Evolutionary conservation across 2,329 filamentous ascomycete species (phyloP).

Genomic region (Rhynchosporium agropyri): DNA sequence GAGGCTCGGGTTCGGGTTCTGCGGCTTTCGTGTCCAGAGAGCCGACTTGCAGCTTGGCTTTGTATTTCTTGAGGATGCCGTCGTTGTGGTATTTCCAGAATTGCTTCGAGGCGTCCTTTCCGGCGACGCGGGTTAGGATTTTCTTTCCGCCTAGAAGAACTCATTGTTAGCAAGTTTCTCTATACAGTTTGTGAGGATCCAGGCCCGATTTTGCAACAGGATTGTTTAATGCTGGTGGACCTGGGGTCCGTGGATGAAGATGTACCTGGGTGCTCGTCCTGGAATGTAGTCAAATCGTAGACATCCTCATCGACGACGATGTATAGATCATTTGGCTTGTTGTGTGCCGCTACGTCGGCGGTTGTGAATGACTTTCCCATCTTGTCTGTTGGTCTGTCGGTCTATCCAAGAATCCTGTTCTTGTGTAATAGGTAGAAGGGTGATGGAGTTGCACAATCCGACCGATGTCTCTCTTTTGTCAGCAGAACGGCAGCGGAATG

Average conservation of each 20-base stretch:
- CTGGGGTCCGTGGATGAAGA: background rate
- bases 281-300: constrained; percentile 89
- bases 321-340: constrained; percentile 83
- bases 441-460: background rate
- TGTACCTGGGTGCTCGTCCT: constrained; percentile 79
- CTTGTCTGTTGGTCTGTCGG: constrained; percentile 10
- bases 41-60: constrained; percentile 65
- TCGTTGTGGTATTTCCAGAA: constrained; percentile 45
- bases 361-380: constrained; percentile 90
- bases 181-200: background rate
- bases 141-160: constrained; percentile 47
- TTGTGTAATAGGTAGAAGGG: background rate
- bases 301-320: constrained; percentile 94
- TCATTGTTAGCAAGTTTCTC: background rate
- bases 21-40: constrained; percentile 84
- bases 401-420: background rate
- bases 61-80: constrained; percentile 60
- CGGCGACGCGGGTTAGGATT: constrained; percentile 41
- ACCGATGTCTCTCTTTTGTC: background rate
- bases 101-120: constrained; percentile 43
- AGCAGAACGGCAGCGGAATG: background rate
- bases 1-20: constrained; percentile 31
- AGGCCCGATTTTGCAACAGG: too few species aligned
- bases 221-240: too few species aligned
- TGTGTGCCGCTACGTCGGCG: constrained; percentile 87